Conservation (phyloP, 257 asterid species). For the Solanum clarkiae region DNA sequence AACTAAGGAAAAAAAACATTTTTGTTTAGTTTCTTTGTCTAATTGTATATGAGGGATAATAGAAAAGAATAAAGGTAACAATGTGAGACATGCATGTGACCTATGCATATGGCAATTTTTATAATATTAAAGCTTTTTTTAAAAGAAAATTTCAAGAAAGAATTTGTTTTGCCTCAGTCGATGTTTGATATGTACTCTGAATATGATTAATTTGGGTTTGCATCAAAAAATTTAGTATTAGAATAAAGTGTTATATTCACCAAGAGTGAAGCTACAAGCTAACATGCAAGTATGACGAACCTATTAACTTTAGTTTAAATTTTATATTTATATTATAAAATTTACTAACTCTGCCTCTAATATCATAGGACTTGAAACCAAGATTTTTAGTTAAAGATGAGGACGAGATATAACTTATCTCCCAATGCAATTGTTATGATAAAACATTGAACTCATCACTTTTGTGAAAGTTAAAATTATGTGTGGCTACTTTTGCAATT, state of each 20-base stretch:
- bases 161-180: background rate
- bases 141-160: too few species aligned
- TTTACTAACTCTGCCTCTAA: background rate
- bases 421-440: background rate
- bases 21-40: background rate
- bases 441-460: background rate
- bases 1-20: background rate
- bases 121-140: background rate
- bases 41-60: background rate
- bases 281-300: background rate
- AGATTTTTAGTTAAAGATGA: background rate
- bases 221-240: background rate
- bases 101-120: background rate
- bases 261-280: background rate
- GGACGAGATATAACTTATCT: background rate
- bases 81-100: background rate
- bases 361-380: background rate
- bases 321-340: background rate
- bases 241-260: background rate
- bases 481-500: background rate
- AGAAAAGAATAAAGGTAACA: background rate
- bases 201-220: background rate
- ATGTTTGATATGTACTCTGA: background rate
- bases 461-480: background rate
- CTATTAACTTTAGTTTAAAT: background rate